Evolutionary conservation across 2,329 filamentous ascomycete genomes (phyloP), one percentile per base, ranked within the genome.

Genomic region (Furcasterigmium furcatum): DNA sequence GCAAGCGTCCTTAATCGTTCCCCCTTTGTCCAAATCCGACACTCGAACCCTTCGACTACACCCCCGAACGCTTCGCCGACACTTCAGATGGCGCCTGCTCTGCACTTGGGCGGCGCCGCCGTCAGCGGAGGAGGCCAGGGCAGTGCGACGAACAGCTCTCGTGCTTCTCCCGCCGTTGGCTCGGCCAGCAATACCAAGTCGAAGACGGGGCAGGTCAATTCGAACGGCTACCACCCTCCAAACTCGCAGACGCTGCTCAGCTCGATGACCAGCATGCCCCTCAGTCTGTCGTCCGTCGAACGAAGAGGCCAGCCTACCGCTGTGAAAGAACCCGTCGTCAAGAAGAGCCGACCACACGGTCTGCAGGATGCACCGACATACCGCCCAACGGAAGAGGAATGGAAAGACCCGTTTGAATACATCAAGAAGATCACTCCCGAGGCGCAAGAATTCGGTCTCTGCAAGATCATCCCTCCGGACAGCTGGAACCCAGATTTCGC

Each of bases 401-500:
- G 94, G 76, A 89, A 86, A 59, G 91, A 99, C 58, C 94, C 94
- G 0, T 84, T 96, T 61, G 87, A 88, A 57, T 99, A 96, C 61
- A 91, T 99, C 57, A 85, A 85, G 62, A 96, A 92, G 67, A 96
- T 99, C 55, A 77, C 85, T 1, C 84, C 89, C 1, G 91, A 96
- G 63, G 94, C 89, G 20, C 81, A 78, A 54, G 83, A 91, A 58
- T 97, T 88, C 67, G 94, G 94, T 42, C 88, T 99, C 44, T 91
- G 91, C 77, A 96, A 96, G 68, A 89, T 99, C 51, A 88, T 99
- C 46, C 94, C 94, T 5, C 94, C 94, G 1, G 89, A 94, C 52
- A 84, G 79, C 27, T 99, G 94, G 94, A 92, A 95, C 59, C 94
- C 94, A 8, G 79, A 90, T 14, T 97, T 99, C 65, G 91, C 91